These are phyloP conservation scores for Leccinum arenicola DNA, from an alignment of 768 basidiomycete genomes.

Conservation along the genomic window DNA sequence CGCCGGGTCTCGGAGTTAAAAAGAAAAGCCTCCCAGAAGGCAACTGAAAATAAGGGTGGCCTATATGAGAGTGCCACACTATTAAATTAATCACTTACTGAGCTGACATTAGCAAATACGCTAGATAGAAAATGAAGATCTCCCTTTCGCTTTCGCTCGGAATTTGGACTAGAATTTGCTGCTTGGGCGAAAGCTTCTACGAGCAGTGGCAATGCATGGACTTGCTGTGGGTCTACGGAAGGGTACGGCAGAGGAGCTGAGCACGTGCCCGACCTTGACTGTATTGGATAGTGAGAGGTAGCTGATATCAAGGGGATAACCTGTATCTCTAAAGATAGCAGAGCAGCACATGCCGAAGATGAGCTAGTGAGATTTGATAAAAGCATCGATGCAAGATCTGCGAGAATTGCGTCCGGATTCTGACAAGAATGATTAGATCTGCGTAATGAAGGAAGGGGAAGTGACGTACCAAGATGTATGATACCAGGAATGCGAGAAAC, in stretches of 20 bases:
- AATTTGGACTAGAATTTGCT: constrained; percentile 50
- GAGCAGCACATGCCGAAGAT: constrained; percentile 56
- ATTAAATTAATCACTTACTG: constrained; percentile 46
- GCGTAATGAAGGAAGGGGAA: neutral
- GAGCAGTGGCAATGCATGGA: constrained; percentile 75
- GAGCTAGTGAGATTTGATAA: constrained; percentile 91
- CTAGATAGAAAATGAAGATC: constrained; percentile 88
- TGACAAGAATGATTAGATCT: constrained; percentile 31
- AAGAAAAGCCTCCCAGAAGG: constrained; percentile 80
- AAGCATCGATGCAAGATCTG: constrained; percentile 95
- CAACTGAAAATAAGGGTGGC: constrained; percentile 42
- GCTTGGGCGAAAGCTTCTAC: constrained; percentile 86
- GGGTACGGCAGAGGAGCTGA: constrained; percentile 73
- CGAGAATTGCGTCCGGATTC: constrained; percentile 89
- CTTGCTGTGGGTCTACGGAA: constrained; percentile 45
- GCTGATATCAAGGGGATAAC: constrained; percentile 46
- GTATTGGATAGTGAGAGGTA: constrained; percentile 61
- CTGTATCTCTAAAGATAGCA: constrained; percentile 65
- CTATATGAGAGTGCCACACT: constrained; percentile 1
- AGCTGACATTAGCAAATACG: constrained; percentile 89
- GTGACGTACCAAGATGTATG: constrained; percentile 83
- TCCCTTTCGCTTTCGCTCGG: constrained; percentile 62
- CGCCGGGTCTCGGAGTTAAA: constrained; percentile 58
- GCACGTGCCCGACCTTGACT: constrained; percentile 80
- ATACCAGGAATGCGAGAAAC: constrained; percentile 79